Evolutionary conservation across 768 basidiomycete species (phyloP).

Genomic region (Rhodotorula taiwanensis): DNA sequence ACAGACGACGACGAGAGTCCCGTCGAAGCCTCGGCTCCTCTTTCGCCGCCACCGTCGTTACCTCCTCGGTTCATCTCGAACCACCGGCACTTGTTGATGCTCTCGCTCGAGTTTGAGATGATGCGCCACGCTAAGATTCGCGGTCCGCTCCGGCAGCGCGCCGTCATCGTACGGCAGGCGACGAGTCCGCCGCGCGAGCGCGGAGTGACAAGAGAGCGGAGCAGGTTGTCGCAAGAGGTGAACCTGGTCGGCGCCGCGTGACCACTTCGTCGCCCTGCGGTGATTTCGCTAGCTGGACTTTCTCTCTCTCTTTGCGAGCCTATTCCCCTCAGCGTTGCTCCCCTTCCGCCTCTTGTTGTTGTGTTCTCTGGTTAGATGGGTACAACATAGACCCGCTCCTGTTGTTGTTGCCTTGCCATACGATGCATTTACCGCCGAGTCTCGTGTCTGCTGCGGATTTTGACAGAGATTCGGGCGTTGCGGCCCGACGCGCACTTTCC

Average conservation of each 20-base stretch:
- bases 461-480: too few species aligned
- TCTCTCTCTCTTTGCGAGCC: too few species aligned
- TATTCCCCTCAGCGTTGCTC: too few species aligned
- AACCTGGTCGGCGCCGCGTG: background rate
- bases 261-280: background rate
- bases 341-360: too few species aligned
- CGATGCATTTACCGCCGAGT: too few species aligned
- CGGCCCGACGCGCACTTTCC: too few species aligned
- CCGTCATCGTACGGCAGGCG: constrained; percentile 24
- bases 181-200: background rate
- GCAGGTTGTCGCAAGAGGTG: background rate
- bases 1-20: too few species aligned
- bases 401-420: too few species aligned
- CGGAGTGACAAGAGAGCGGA: background rate
- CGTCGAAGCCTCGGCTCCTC: too few species aligned
- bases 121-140: constrained; percentile 34
- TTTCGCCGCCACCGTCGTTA: background rate
- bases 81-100: constrained; percentile 32
- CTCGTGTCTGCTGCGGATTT: too few species aligned
- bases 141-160: constrained; percentile 26
- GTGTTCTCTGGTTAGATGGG: too few species aligned
- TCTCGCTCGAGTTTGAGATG: constrained; percentile 35
- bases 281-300: background rate
- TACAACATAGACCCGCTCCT: too few species aligned
- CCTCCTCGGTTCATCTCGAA: constrained; percentile 33